These are phyloP conservation scores for Rhodotorula mucilaginosa DNA, from an alignment of 1,284 basidiomycete genomes.

Conservation along the genomic window DNA sequence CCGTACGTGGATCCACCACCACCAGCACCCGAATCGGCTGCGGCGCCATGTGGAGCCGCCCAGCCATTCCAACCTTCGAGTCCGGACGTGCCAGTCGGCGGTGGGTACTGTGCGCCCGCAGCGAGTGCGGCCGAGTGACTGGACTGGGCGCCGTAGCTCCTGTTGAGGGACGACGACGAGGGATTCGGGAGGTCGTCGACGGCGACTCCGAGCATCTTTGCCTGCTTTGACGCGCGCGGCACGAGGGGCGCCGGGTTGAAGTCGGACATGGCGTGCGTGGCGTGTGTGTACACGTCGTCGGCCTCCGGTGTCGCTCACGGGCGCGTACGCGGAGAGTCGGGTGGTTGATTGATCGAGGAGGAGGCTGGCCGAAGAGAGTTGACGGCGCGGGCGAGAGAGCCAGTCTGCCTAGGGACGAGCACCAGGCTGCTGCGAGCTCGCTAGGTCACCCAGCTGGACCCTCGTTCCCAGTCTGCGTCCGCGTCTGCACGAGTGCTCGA, in stretches of 20 bases:
- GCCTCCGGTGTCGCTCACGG: neutral
- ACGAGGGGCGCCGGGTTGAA: constrained; percentile 19
- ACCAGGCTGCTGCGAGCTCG: neutral
- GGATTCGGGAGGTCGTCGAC: constrained; percentile 11
- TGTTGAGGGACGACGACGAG: neutral
- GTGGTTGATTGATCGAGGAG: neutral
- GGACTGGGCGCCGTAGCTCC: neutral
- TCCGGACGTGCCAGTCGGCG: neutral
- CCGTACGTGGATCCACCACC: neutral
- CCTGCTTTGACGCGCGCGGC: constrained; percentile 33
- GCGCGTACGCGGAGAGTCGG: no score
- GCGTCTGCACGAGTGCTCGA: no score
- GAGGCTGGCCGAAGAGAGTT: neutral
- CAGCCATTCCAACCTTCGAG: constrained; percentile 14
- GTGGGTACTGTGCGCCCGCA: neutral
- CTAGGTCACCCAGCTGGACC: no score
- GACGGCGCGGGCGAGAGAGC: neutral
- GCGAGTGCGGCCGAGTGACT: no score
- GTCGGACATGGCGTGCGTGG: constrained; percentile 5
- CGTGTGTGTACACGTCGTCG: neutral
- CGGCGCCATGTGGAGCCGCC: neutral
- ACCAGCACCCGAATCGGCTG: neutral
- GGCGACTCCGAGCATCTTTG: constrained; percentile 39
- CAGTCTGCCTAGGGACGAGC: neutral
- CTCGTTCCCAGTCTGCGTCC: no score